Conservation (phyloP, 257 asterid species). For the Solanum raphanifolium region DNA sequence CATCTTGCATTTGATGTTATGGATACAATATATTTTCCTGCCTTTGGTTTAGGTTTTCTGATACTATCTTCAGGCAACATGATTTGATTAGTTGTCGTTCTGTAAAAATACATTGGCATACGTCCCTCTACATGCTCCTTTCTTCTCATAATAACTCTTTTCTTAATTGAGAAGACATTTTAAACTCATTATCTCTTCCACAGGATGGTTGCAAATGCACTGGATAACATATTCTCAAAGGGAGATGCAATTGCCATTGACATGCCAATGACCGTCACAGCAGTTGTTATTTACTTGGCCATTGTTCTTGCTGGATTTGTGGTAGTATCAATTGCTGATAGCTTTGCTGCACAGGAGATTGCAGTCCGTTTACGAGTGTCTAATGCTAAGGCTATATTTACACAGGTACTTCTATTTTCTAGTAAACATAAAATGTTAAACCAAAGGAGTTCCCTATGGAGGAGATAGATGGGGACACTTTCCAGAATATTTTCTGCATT, state of each 20-base stretch:
- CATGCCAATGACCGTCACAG: slow-evolving; percentile 92
- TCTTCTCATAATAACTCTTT: not conserved
- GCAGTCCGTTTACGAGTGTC: slow-evolving; percentile 72
- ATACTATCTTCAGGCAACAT: not conserved
- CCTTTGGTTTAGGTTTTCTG: not conserved
- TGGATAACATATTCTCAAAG: slow-evolving; percentile 47
- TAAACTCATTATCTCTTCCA: not conserved
- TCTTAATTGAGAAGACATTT: not conserved
- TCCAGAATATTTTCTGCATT: not conserved
- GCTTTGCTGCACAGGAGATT: slow-evolving; percentile 88
- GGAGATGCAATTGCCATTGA: slow-evolving; percentile 90
- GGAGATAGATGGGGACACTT: not conserved
- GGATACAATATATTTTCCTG: not conserved
- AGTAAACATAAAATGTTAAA: not conserved
- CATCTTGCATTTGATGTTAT: not conserved
- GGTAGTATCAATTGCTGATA: slow-evolving; percentile 90
- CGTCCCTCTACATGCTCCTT: not conserved
- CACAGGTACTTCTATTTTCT: slow-evolving; percentile 44
- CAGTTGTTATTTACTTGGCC: slow-evolving; percentile 82
- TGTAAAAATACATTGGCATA: not conserved
- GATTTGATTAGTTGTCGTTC: not conserved
- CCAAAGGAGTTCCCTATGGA: not conserved
- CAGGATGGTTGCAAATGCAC: slow-evolving; percentile 91
- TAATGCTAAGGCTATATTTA: slow-evolving; percentile 72
- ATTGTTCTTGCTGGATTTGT: slow-evolving; percentile 68